Evolutionary conservation across 2,329 filamentous ascomycete species (phyloP).

Genomic region (Neofusicoccum laricinum): DNA sequence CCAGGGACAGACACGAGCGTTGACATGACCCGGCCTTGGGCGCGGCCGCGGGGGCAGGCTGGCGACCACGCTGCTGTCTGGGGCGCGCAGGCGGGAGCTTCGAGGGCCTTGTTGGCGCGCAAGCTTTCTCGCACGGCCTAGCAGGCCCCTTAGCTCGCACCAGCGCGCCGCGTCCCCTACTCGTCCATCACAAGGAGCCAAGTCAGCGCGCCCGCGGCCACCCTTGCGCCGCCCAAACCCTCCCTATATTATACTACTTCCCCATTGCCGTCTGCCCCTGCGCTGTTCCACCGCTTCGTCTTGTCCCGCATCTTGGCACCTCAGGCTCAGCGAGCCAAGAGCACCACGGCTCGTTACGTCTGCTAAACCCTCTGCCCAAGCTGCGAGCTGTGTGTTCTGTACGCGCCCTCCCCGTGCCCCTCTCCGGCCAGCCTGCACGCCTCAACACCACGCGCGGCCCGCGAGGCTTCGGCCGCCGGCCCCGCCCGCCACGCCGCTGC

Average conservation of each 20-base stretch:
- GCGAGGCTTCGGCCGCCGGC: not conserved
- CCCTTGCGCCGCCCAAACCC: constrained; percentile 9
- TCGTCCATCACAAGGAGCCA: constrained; percentile 1
- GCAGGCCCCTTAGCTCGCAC: not conserved
- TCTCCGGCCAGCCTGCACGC: not conserved
- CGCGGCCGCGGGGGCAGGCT: not conserved
- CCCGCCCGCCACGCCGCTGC: not conserved
- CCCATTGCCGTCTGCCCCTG: constrained; percentile 10
- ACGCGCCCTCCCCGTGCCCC: not conserved
- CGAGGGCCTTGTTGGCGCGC: not conserved
- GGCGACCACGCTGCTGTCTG: not conserved
- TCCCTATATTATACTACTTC: constrained; percentile 8
- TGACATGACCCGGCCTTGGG: too few species aligned
- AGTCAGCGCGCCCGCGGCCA: not conserved
- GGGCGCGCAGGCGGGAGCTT: not conserved
- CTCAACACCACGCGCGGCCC: not conserved
- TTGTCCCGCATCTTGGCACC: constrained; percentile 14
- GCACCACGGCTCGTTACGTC: not conserved
- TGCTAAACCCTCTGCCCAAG: not conserved
- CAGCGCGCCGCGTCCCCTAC: not conserved
- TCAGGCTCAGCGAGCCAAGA: constrained; percentile 9
- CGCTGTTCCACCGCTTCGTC: constrained; percentile 16
- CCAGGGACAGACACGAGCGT: not conserved
- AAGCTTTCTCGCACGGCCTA: constrained; percentile 12
- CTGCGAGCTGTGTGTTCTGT: not conserved